Base-by-base conservation (phyloP, 306 rosid genomes). In the Pyrus betulifolia region DNA sequence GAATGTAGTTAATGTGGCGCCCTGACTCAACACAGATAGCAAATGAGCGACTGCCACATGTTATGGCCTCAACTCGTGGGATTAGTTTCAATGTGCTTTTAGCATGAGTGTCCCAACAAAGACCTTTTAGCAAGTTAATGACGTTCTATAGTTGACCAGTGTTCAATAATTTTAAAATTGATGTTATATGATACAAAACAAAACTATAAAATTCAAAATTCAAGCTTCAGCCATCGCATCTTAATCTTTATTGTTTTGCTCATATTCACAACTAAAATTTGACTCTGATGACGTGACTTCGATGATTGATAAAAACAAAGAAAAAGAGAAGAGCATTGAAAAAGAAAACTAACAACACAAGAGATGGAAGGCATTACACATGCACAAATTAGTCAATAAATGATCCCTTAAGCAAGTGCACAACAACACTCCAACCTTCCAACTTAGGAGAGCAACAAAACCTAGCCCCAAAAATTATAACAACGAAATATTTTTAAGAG, bases 371-470 rank as follows among this genome's bases (percentile, higher is more conserved):
- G 31, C 63, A 61, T 1, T 27, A 17, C 44, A 17, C 55, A 49
- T 15, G 65, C 18, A 60, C 23, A 64, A 10, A 17, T 31, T 31
- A 7, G 22, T 30, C 70, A 35, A 28, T 60, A 12, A 22, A 60
- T 27, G 25, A 17, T 14, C 46, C 55, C 55, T 9, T 4, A 60
- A 28, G 80, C 77, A 78, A 69, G 82, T 59, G 87, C 85, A 70
- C 85, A 78, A 60, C 49, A 45, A 74, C 2, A 1, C 70, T 44
- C 13, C 70, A 59, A 62, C 65, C 65, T 87, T 88, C 92, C 92
- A 80, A 84, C 82, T 60, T 80, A 23, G 92, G 90, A 76, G 74
- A 57, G n/a, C 69, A 11, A 42, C 54, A 46, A 73, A 76, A 77
- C 33, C 52, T 45, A 74, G 45, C 46, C 27, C 3, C 25, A 23